Evolutionary conservation across 768 basidiomycete species (phyloP), one percentile per base, ranked within the genome.

Genomic region (Lentinula aciculospora): DNA sequence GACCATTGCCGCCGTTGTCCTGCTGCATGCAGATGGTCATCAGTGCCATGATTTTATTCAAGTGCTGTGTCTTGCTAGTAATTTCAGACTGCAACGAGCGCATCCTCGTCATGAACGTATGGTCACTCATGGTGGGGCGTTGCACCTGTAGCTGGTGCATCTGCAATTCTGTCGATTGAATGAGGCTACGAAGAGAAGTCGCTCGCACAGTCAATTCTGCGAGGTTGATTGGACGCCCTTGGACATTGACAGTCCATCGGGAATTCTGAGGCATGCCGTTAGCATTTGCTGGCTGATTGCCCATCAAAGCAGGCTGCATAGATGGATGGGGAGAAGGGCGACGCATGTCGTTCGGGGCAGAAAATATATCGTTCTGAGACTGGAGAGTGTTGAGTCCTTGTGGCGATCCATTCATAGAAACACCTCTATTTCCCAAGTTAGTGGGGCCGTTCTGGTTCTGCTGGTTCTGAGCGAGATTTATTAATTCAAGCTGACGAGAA

Each of bases 321-420:
- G 69, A 63, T 68, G 76, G 74, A n/a, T 75, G 72, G 17, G 79
- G 84, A 28, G 81, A 80, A 4, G 78, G 73, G 9, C 77, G 81
- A 34, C 79, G 76, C 64, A 83, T 72, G 27, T 80, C 78, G 61
- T 71, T 63, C 25, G 79, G 70, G 7, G 80, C 68, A 21, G 76
- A 63, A 65, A 84, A 83, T 62, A 81, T 74, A 56, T 83, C 82
- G 21, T 69, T 61, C 8, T 72, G 63, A 21, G 42, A 21, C 44
- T 46, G 53, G 23, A 28, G 29, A 36, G 44, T 4, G 23, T 48
- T 56, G 8, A 47, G 19, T 4, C 34, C 54, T 32, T 60, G 57
- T 36, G 57, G 48, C 8, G 28, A 2, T 27, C 47, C 39, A 31
- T 44, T 44, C 29, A 48, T 60, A 17, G 56, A 15, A 21, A 17